These are phyloP conservation scores for Hawksworthiomyces lignivorus DNA, from an alignment of 2,329 filamentous ascomycete genomes.

Conservation along the genomic window DNA sequence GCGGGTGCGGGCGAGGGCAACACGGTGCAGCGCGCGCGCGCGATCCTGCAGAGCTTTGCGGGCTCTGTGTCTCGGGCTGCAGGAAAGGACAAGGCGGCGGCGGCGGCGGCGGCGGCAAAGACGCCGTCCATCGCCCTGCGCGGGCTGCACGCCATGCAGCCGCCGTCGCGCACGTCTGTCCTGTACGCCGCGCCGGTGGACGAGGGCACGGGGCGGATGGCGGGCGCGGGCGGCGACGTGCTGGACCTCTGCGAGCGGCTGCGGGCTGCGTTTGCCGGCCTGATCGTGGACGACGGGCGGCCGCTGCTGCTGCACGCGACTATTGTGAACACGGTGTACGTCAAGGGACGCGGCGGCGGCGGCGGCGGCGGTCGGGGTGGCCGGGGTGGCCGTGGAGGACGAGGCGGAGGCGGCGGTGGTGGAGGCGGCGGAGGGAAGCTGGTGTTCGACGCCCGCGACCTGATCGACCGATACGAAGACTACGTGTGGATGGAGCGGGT, in stretches of 20 bases:
- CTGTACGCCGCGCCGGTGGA: slow-evolving; percentile 59
- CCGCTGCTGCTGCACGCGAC: slow-evolving; percentile 76
- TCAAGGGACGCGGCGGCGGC: slow-evolving; percentile 31
- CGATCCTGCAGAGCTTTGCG: slow-evolving; percentile 33
- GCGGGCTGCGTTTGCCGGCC: slow-evolving; percentile 42
- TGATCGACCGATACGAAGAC: slow-evolving; percentile 54
- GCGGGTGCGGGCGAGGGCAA: slow-evolving; percentile 21
- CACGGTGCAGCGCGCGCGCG: slow-evolving; percentile 34
- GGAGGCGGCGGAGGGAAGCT: slow-evolving; percentile 22
- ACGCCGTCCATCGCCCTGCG: slow-evolving; percentile 36
- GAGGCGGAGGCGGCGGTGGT: slow-evolving; percentile 16
- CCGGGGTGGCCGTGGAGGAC: slow-evolving; percentile 14
- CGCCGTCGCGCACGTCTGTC: slow-evolving; percentile 44
- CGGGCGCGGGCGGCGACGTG: slow-evolving; percentile 39
- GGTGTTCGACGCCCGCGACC: slow-evolving; percentile 45
- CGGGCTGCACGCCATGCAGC: slow-evolving; percentile 56
- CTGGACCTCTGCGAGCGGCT: slow-evolving; percentile 51
- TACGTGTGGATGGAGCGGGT: slow-evolving; percentile 65
- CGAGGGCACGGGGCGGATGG: slow-evolving; percentile 34
- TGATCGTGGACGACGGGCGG: slow-evolving; percentile 52
- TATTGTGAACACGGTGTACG: slow-evolving; percentile 78
- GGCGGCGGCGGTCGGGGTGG: background rate
- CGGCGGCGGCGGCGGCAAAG: no score
- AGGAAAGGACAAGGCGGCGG: no score
- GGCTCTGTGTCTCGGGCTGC: slow-evolving; percentile 5